A percentile compares a stretch with the other conserved stretches of the same genome.
Evolutionary conservation across 1,284 basidiomycete species (phyloP).

Genomic region (Phylloboletellus chloephorus): DNA sequence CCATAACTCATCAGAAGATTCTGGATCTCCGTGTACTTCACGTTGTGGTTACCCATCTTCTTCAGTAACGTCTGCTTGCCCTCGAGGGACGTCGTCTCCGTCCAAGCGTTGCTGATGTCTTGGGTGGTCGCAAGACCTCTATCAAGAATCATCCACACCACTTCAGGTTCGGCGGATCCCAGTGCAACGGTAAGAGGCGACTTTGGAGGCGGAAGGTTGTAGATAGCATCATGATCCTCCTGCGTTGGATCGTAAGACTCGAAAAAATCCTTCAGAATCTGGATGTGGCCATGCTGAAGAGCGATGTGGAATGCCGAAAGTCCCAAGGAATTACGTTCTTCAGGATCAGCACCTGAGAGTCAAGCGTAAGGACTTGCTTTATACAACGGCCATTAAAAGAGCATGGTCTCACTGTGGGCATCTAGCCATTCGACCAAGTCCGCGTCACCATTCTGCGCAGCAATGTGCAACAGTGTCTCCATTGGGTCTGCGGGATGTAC

Average conservation of each 20-base stretch:
- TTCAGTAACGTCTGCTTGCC: slow-evolving; percentile 30
- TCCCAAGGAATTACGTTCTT: slow-evolving; percentile 55
- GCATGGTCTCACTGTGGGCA: slow-evolving; percentile 50
- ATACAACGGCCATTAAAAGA: slow-evolving; percentile 20
- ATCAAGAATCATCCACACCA: slow-evolving; percentile 57
- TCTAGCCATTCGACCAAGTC: slow-evolving; percentile 64
- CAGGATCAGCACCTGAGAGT: slow-evolving; percentile 57
- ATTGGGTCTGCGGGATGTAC: slow-evolving; percentile 45
- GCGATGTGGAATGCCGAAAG: slow-evolving; percentile 64
- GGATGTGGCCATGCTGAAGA: slow-evolving; percentile 45
- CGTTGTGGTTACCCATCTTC: slow-evolving; percentile 23
- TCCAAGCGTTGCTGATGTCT: slow-evolving; percentile 49
- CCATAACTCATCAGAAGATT: slow-evolving; percentile 52
- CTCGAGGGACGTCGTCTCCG: slow-evolving; percentile 39
- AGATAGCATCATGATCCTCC: slow-evolving; percentile 45
- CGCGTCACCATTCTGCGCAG: slow-evolving; percentile 46
- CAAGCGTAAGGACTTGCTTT: slow-evolving; percentile 19
- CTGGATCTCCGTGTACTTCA: slow-evolving; percentile 46
- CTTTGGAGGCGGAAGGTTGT: slow-evolving; percentile 36
- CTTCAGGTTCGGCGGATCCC: slow-evolving; percentile 52
- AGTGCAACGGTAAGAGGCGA: slow-evolving; percentile 53
- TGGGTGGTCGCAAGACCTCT: slow-evolving; percentile 44
- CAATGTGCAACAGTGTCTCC: slow-evolving; percentile 68
- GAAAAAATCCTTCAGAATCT: slow-evolving; percentile 53
- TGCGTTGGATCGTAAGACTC: slow-evolving; percentile 47